A percentile compares a stretch with the other conserved stretches of the same genome.
Evolutionary conservation across 768 basidiomycete genomes (phyloP).

Genomic region (Xerocomus potaroensis): DNA sequence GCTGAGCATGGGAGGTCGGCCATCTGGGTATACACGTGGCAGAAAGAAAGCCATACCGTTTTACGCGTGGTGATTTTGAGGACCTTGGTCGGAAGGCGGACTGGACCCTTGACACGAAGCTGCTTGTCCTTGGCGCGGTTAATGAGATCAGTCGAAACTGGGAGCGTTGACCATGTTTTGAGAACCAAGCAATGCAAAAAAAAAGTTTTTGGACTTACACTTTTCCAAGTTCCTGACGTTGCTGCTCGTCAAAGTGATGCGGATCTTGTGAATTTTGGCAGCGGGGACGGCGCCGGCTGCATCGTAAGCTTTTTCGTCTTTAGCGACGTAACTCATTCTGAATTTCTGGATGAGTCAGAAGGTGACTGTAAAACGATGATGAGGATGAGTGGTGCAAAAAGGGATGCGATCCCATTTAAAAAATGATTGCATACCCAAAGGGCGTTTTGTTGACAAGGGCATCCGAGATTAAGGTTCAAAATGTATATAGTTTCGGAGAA

Average conservation of each 20-base stretch:
- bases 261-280: conserved; percentile 97
- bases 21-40: neutral
- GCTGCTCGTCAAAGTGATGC: conserved; percentile 97
- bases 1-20: conserved; percentile 41
- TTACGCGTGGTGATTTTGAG: conserved; percentile 99
- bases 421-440: conserved; percentile 32
- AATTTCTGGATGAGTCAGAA: conserved; percentile 61
- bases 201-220: conserved; percentile 50
- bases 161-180: neutral
- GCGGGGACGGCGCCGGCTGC: conserved; percentile 83
- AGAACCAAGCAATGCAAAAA: neutral
- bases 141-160: conserved; percentile 95
- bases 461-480: conserved; percentile 33
- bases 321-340: conserved; percentile 97
- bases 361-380: conserved; percentile 52
- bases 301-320: conserved; percentile 97
- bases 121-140: conserved; percentile 99
- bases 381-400: no score
- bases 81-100: conserved; percentile 98
- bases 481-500: conserved; percentile 7
- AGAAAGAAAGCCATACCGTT: conserved; percentile 58
- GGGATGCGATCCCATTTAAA: no score
- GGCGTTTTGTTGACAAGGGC: conserved; percentile 19
- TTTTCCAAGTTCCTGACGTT: conserved; percentile 99
- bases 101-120: conserved; percentile 97